Base-by-base conservation (phyloP, 768 basidiomycete species). In the Daedalea quercina region DNA sequence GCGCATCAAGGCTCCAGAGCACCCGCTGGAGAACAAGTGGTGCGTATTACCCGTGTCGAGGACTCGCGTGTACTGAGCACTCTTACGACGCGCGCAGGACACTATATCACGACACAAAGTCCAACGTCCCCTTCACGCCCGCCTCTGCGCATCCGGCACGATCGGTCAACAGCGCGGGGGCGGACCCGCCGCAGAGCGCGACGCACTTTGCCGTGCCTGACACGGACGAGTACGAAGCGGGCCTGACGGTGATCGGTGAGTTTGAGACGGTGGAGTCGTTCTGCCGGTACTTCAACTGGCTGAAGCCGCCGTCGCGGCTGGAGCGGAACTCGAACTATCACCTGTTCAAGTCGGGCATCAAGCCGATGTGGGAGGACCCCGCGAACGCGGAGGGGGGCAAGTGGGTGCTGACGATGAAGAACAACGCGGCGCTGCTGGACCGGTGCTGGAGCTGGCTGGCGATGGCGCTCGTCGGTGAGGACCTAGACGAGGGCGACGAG, bases 341-440 rank as follows among this genome's bases (percentile, higher is more conserved):
- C 65, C 77, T 97, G 51, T 96, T 97, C 81, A 95, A 95, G 71
- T 77, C 82, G 20, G 90, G 90, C 17, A 94, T 94, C 74, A 91
- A 92, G 65, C 91, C 91, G 13, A 95, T 96, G 94, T 96, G 93
- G 93, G 94, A 95, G 71, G 94, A 95, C 66, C 80, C 81, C 26
- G 89, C 91, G 50, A 96, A 96, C 63, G 87, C 89, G 23, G 79
- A 85, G 50, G 94, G 94, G 19, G 94, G 94, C 33, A 94, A 94
- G 71, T 96, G 94, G 94, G 91, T 94, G 19, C 69, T 97, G 53
- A 91, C 91, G 62, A 91, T 95, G 85, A 87, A 87, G 74, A 85
- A 86, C 61, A 88, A 85, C 58, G 82, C 90, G 2, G 68, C 70
- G 44, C 66, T 93, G 60, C 72, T 95, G 47, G 93, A 96, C 73